phyloP scores from a whole-genome alignment of 2,329 filamentous ascomycete species.

The Aspergillus aculeatinus region DNA sequence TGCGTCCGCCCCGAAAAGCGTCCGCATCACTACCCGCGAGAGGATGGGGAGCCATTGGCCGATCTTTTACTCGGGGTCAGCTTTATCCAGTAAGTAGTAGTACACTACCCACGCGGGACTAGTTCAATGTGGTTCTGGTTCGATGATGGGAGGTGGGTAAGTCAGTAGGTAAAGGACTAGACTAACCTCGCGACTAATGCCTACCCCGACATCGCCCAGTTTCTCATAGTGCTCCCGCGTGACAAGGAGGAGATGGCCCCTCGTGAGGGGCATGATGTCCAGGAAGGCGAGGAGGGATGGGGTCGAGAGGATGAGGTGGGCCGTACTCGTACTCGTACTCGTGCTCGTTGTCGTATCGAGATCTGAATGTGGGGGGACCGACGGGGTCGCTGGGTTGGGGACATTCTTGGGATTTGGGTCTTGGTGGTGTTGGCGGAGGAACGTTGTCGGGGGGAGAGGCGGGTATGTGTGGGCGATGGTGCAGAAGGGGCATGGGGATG shows the following conservation, averaged over 20 bases:
- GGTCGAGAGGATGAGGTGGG: conserved; percentile 71
- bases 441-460: conserved; percentile 29
- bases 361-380: background rate
- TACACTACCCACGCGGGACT: no score
- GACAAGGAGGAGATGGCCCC: conserved; percentile 79
- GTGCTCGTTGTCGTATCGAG: background rate
- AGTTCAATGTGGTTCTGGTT: no score
- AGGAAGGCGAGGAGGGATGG: conserved; percentile 79
- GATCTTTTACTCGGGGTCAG: conserved; percentile 28
- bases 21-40: conserved; percentile 71
- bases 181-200: conserved; percentile 67
- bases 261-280: conserved; percentile 85
- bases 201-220: conserved; percentile 65
- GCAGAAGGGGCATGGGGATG: conserved; percentile 57
- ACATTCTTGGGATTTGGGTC: conserved; percentile 11
- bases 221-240: conserved; percentile 76
- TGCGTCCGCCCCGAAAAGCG: conserved; percentile 53
- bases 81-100: no score
- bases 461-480: conserved; percentile 55
- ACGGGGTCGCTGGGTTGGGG: conserved; percentile 20
- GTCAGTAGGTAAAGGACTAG: conserved; percentile 38
- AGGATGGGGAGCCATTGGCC: conserved; percentile 48
- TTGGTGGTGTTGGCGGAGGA: conserved; percentile 13
- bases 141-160: background rate
- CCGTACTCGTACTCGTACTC: conserved; percentile 19